These are phyloP conservation scores for Orbilia ellipsospora DNA, from an alignment of 2,329 filamentous ascomycete genomes.

Conservation along the genomic window DNA sequence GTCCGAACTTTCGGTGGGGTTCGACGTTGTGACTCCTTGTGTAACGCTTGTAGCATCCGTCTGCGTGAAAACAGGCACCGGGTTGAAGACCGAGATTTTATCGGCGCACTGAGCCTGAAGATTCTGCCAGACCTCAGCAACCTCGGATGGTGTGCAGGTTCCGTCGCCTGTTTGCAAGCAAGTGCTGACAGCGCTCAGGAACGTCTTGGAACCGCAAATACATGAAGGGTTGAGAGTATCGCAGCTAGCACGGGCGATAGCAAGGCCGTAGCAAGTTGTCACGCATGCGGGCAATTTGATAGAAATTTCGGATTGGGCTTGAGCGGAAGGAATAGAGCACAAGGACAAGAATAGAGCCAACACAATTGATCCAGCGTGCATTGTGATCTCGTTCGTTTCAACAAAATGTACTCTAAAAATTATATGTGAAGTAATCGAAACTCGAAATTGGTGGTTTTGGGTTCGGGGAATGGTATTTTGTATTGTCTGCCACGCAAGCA, in stretches of 20 bases:
- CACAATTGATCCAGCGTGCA: slow-evolving; percentile 26
- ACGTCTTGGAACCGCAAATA: slow-evolving; percentile 49
- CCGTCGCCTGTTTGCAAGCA: slow-evolving; percentile 39
- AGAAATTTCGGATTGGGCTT: slow-evolving; percentile 26
- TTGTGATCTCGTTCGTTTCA: slow-evolving; percentile 18
- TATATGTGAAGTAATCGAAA: background rate
- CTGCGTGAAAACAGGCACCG: slow-evolving; percentile 29
- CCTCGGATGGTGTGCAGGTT: slow-evolving; percentile 36
- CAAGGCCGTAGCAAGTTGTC: slow-evolving; percentile 44
- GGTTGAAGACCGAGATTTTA: slow-evolving; percentile 33
- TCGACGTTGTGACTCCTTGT: slow-evolving; percentile 11
- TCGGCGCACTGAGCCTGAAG: slow-evolving; percentile 46
- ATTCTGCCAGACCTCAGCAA: slow-evolving; percentile 34
- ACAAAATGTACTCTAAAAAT: slow-evolving; percentile 8
- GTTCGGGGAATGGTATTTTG: slow-evolving; percentile 13
- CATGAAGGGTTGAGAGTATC: slow-evolving; percentile 48
- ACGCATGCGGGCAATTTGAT: slow-evolving; percentile 36
- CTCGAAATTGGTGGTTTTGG: no score
- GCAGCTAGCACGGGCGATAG: slow-evolving; percentile 46
- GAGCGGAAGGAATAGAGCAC: slow-evolving; percentile 18
- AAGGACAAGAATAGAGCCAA: slow-evolving; percentile 14
- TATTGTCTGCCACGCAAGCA: slow-evolving; percentile 1
- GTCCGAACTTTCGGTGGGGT: slow-evolving; percentile 3
- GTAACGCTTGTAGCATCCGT: slow-evolving; percentile 21
- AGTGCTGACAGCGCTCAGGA: slow-evolving; percentile 38